Base-by-base conservation (phyloP, 208 protist species). In the Trypanosoma conorhini region DNA sequence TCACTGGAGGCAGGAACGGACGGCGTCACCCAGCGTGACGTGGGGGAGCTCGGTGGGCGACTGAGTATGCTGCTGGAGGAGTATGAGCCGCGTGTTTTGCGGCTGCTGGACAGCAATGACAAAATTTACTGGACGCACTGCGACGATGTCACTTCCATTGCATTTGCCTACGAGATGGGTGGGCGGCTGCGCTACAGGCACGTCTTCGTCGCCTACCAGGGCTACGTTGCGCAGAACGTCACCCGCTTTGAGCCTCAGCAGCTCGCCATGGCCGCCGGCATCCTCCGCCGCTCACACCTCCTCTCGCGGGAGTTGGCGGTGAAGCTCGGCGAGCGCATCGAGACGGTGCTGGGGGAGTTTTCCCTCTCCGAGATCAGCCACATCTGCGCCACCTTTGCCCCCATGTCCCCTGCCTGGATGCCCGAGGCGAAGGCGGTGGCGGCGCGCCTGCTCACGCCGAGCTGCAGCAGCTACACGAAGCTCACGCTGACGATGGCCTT, bases 151-250 rank as follows among this genome's bases (percentile, higher is more conserved):
- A 88, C 86, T 9, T 70, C 76, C n/a, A 85, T 88, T 59, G 85
- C 74, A 19, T 95, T 93, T 62, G 85, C 87, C 42, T 95, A 91
- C 73, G 90, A 95, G 72, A 72, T 91, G 26, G 87, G 90, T 33
- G 87, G 90, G 8, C 79, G 80, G 52, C 30, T 82, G 30, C 90
- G 85, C 60, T 88, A 89, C 80, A 69, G 67, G 40, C 56, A 72
- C 42, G 76, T 95, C 22, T 95, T 95, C 50, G 42, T 74, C 26
- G 73, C 77, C 8, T 93, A 86, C 68, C 83, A 76, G 10, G 58
- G 33, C 31, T 95, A 92, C 70, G 81, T 91, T 26, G 54, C 70
- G 24, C 74, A 79, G 26, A 65, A 82, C 31, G 80, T 87, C 31
- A 38, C 67, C 26, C 55, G 58, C 48, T 86, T 95, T 50, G 85